Evolutionary conservation across 495 filamentous ascomycete genomes (phyloP).

Genomic region (Hypoxylon crocopeplum): DNA sequence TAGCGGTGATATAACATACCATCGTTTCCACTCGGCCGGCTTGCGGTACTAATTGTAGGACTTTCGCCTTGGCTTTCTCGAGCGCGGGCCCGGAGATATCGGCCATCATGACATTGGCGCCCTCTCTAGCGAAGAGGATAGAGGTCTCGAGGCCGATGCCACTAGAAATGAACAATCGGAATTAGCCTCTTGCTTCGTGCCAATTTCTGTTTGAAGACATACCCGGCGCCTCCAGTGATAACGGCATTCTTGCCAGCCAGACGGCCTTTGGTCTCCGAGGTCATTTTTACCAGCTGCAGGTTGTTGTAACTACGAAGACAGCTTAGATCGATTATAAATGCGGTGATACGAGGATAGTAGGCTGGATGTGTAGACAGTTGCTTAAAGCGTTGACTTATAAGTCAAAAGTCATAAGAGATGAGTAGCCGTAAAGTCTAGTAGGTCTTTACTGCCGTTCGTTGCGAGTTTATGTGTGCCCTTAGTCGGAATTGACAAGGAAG

Average conservation of each 20-base stretch:
- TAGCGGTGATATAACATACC: slow-evolving; percentile 43
- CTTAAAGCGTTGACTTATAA: too few species aligned
- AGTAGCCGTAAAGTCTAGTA: too few species aligned
- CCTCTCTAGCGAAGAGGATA: slow-evolving; percentile 91
- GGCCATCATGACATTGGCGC: slow-evolving; percentile 83
- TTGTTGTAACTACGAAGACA: too few species aligned
- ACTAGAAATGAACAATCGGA: slow-evolving; percentile 51
- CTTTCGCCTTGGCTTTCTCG: slow-evolving; percentile 70
- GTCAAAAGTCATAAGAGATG: too few species aligned
- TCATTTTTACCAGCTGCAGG: slow-evolving; percentile 27
- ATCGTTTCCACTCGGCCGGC: slow-evolving; percentile 65
- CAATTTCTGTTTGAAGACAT: slow-evolving; percentile 42
- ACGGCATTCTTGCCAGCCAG: slow-evolving; percentile 92
- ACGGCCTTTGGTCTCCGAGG: slow-evolving; percentile 58
- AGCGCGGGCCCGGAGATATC: slow-evolving; percentile 81
- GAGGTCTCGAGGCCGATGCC: slow-evolving; percentile 96
- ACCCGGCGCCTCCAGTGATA: slow-evolving; percentile 93
- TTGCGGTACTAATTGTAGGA: slow-evolving; percentile 72
- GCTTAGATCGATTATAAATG: too few species aligned
- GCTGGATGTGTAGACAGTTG: too few species aligned
- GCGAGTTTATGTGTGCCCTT: too few species aligned
- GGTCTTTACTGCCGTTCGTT: too few species aligned
- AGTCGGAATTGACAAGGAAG: too few species aligned
- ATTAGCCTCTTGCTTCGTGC: slow-evolving; percentile 2
- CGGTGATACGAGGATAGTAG: too few species aligned